These are phyloP conservation scores for Lycium barbarum DNA, from an alignment of 257 asterid genomes.

Conservation along the genomic window DNA sequence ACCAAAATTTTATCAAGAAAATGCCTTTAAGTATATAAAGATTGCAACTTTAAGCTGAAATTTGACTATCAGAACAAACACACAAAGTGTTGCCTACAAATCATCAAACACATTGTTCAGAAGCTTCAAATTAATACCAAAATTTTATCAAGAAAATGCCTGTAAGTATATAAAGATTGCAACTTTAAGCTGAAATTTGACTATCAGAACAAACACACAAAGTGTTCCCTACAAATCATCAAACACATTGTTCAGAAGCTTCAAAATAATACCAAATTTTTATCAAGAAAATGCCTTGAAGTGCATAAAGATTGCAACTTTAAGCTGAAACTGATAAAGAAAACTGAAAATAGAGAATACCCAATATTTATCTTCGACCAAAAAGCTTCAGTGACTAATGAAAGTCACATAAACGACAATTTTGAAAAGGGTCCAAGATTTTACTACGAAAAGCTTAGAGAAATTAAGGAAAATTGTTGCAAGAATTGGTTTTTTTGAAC, in stretches of 20 bases:
- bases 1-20: background rate
- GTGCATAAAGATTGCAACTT: background rate
- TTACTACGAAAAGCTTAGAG: background rate
- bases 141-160: background rate
- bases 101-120: constrained; percentile 1
- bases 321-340: background rate
- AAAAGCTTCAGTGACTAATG: background rate
- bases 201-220: constrained; percentile 8
- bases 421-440: background rate
- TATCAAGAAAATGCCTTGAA: background rate
- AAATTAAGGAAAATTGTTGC: constrained; percentile 2
- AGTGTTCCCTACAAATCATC: constrained; percentile 28
- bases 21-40: background rate
- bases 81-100: constrained; percentile 29
- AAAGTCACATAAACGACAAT: background rate
- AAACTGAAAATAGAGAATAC: background rate
- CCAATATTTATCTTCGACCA: background rate
- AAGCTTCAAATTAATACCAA: background rate
- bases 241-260: background rate
- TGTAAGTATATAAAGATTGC: background rate
- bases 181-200: constrained; percentile 1
- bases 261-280: background rate
- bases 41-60: background rate
- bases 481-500: background rate
- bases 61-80: background rate